phyloP scores from a whole-genome alignment of 495 filamentous ascomycete genomes.

The Penicillium angulare region DNA sequence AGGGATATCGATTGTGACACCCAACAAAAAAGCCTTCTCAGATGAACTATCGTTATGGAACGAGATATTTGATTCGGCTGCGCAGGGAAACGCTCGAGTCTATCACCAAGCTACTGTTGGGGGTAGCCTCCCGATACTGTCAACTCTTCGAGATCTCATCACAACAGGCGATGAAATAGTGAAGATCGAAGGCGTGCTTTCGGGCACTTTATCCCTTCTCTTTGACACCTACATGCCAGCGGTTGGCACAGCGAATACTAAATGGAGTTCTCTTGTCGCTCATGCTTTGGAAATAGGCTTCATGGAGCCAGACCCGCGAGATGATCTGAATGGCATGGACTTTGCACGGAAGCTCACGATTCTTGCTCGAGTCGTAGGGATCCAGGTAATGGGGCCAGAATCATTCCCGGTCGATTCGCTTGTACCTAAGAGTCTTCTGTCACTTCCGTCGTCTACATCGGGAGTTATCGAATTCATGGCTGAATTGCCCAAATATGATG shows the following conservation, averaged over 20 bases:
- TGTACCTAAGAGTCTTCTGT: conserved; percentile 76
- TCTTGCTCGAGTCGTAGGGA: conserved; percentile 74
- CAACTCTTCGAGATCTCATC: conserved; percentile 81
- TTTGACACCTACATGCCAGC: conserved; percentile 44
- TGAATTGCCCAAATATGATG: conserved; percentile 69
- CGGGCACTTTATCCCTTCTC: conserved; percentile 74
- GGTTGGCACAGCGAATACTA: conserved; percentile 45
- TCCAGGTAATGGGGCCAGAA: conserved; percentile 71
- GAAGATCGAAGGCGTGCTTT: conserved; percentile 92
- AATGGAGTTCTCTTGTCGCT: conserved; percentile 81
- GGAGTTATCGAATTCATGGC: conserved; percentile 69
- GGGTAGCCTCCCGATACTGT: conserved; percentile 85
- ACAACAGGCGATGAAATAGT: conserved; percentile 82
- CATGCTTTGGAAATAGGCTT: conserved; percentile 89
- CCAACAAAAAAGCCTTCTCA: conserved; percentile 96
- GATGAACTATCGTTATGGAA: conserved; percentile 71
- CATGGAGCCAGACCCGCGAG: conserved; percentile 91
- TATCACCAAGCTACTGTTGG: conserved; percentile 92
- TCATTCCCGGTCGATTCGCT: conserved; percentile 84
- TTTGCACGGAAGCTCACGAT: conserved; percentile 93
- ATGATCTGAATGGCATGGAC: conserved; percentile 92
- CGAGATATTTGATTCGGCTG: conserved; percentile 67
- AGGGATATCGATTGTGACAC: conserved; percentile 85
- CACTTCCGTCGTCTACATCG: conserved; percentile 53
- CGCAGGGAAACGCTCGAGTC: conserved; percentile 62